A percentile compares a stretch with the other conserved stretches of the same genome.
Evolutionary conservation across 495 filamentous ascomycete species (phyloP).

Genomic region (Penicillium fimorum): DNA sequence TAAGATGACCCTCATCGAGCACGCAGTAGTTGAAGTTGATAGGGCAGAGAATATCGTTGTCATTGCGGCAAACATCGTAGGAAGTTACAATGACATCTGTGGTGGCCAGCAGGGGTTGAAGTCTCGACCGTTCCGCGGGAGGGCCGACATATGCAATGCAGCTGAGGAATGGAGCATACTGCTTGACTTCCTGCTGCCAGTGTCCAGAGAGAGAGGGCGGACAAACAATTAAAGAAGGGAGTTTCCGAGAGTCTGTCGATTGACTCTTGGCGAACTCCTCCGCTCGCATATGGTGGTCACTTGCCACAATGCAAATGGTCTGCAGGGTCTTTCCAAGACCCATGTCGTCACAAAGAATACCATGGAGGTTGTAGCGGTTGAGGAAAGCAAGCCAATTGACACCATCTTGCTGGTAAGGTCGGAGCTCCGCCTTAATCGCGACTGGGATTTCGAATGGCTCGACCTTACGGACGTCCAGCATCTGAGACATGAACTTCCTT

Average conservation of each 20-base stretch:
- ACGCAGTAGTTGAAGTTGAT: conserved; percentile 97
- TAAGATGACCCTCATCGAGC: conserved; percentile 94
- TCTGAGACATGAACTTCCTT: conserved; percentile 93
- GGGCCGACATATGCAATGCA: conserved; percentile 88
- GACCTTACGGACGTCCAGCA: conserved; percentile 93
- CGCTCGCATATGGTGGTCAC: conserved; percentile 89
- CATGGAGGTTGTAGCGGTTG: conserved; percentile 95
- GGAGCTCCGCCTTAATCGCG: conserved; percentile 90
- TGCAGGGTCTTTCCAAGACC: conserved; percentile 97
- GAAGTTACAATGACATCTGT: conserved; percentile 95
- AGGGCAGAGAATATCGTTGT: conserved; percentile 76
- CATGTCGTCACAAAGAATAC: conserved; percentile 99
- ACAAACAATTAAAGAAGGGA: conserved; percentile 93
- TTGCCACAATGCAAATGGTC: conserved; percentile 95
- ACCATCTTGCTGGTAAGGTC: conserved; percentile 97
- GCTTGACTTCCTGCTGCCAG: conserved; percentile 96
- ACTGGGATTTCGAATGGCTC: conserved; percentile 92
- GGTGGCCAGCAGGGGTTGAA: conserved; percentile 63
- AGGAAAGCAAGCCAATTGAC: conserved; percentile 99
- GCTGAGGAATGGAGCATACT: conserved; percentile 90
- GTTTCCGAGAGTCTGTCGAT: conserved; percentile 67
- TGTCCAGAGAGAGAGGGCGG: conserved; percentile 97
- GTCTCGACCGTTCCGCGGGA: conserved; percentile 69
- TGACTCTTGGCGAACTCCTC: conserved; percentile 83
- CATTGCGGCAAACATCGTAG: conserved; percentile 95